phyloP scores from a whole-genome alignment of 2,329 filamentous ascomycete genomes.

The Talaromyces pinophilus region DNA sequence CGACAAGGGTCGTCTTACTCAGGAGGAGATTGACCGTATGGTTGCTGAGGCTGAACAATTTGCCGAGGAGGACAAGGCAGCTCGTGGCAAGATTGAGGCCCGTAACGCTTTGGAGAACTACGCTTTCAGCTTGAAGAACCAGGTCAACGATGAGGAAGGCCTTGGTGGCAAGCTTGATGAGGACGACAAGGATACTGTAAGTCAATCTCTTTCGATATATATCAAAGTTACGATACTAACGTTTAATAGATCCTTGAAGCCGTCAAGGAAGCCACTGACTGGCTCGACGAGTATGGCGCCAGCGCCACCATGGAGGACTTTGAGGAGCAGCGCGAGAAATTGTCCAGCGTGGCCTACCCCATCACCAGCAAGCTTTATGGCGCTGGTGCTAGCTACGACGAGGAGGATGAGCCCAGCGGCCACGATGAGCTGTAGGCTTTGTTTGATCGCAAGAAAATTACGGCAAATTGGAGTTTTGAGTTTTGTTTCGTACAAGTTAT shows the following conservation, averaged over 20 bases:
- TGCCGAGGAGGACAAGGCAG: conserved; percentile 98
- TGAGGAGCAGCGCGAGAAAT: conserved; percentile 99
- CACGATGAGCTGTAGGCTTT: conserved; percentile 77
- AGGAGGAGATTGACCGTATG: conserved; percentile 99
- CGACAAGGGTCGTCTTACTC: conserved; percentile 95
- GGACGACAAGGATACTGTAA: conserved; percentile 93
- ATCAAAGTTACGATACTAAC: conserved; percentile 27
- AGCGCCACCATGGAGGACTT: conserved; percentile 90
- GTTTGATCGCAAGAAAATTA: conserved; percentile 25
- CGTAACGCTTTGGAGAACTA: conserved; percentile 99
- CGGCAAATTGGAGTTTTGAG: conserved; percentile 22
- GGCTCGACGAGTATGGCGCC: conserved; percentile 92
- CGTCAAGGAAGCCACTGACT: conserved; percentile 94
- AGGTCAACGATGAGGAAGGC: conserved; percentile 94
- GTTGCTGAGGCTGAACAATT: conserved; percentile 97
- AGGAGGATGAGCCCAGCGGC: conserved; percentile 65
- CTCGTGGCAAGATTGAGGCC: conserved; percentile 92
- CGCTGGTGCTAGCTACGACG: conserved; percentile 56
- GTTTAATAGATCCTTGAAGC: conserved; percentile 73
- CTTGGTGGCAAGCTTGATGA: conserved; percentile 98
- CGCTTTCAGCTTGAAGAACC: conserved; percentile 98
- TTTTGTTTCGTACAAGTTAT: conserved; percentile 20
- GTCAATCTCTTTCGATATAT: conserved; percentile 33
- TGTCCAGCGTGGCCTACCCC: conserved; percentile 93
- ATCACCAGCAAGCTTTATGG: conserved; percentile 98